These are phyloP conservation scores for Zanthoxylum bungeanum DNA, from an alignment of 345 rosid species.

Conservation along the genomic window DNA sequence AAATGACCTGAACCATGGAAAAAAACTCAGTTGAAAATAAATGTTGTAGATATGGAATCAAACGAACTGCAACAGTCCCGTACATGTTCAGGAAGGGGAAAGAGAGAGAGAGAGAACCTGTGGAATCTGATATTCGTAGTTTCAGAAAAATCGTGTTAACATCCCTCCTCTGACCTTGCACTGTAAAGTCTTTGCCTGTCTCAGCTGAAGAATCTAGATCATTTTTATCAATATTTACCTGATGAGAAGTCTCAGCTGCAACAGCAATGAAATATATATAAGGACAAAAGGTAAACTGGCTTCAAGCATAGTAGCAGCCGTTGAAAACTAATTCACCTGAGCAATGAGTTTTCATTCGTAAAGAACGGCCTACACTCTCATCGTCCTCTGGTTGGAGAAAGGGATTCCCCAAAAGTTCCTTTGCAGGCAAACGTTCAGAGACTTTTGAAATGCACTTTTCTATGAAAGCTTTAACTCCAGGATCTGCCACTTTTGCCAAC, in stretches of 20 bases:
- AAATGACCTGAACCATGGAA: slow-evolving; percentile 49
- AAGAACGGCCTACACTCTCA: slow-evolving; percentile 33
- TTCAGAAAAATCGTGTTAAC: slow-evolving; percentile 76
- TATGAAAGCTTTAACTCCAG: slow-evolving; percentile 63
- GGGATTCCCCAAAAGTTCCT: slow-evolving; percentile 83
- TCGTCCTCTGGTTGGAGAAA: slow-evolving; percentile 65
- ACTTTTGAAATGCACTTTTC: slow-evolving; percentile 86
- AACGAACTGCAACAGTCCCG: background rate
- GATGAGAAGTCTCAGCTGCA: slow-evolving; percentile 42
- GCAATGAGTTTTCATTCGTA: slow-evolving; percentile 23
- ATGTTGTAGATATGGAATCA: background rate
- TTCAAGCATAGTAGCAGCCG: slow-evolving; percentile 3
- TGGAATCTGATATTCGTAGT: slow-evolving; percentile 75
- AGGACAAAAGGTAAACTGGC: slow-evolving; percentile 6
- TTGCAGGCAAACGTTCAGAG: slow-evolving; percentile 70
- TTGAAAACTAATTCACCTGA: slow-evolving; percentile 33
- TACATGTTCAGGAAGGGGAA: background rate
- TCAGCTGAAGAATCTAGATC: slow-evolving; percentile 31
- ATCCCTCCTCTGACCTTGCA: slow-evolving; percentile 85
- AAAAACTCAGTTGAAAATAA: slow-evolving; percentile 5
- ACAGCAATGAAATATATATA: slow-evolving; percentile 2
- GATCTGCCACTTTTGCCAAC: slow-evolving; percentile 70
- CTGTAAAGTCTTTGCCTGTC: slow-evolving; percentile 51
- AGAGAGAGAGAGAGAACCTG: slow-evolving; percentile 49
- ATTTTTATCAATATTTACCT: slow-evolving; percentile 17